Evolutionary conservation across 1,139 yeast genomes (phyloP), one percentile per base, ranked within the genome.

Genomic region (Geotrichum aggregatum): DNA sequence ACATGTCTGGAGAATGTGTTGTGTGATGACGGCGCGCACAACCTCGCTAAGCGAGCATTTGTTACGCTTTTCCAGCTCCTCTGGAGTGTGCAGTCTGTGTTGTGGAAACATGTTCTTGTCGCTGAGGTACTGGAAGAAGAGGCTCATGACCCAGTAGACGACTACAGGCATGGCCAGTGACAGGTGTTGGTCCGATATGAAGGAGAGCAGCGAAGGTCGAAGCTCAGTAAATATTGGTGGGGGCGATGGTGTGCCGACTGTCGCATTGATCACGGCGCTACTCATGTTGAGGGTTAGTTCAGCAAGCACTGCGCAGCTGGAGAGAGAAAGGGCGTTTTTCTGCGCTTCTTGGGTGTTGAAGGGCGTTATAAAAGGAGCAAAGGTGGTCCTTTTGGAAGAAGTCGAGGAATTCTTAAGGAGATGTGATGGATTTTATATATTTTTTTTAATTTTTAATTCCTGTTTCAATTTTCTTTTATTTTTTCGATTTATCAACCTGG

Each of bases 11-110:
- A 92, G 76, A 3, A 82, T 56, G 65, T 92, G 98, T 72, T 92
- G 98, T 35, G 86, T 64, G 7, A 87, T 62, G 48, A 92, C 98
- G 60, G 92, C 96, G 58, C 79, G 75, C 21, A 92, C 63, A 11
- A 92, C 98, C 52, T 84, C 85, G 8, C 63, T 51, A 52, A 83
- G 69, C 0, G 87, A 67, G 13, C 88, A 96, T 65, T 81, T 86
- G 69, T 92, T 92, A 60, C 94, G 77, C 18, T 45, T 50, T n/a
- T 45, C 53, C n/a, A 50, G 53, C 42, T 50, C 53, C 30, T 50
- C 49, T 4, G 53, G 53, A 6, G 98, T 92, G 67, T 92, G 98
- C 52, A 92, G 87, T 58, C 98, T 76, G 70, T 87, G 87, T 66
- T 77, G 74, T 62, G 87, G 96, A 40, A 92, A 87, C 60, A 87